These are phyloP conservation scores for Suhomyces prunicola DNA, from an alignment of 805 yeast species.

Conservation along the genomic window DNA sequence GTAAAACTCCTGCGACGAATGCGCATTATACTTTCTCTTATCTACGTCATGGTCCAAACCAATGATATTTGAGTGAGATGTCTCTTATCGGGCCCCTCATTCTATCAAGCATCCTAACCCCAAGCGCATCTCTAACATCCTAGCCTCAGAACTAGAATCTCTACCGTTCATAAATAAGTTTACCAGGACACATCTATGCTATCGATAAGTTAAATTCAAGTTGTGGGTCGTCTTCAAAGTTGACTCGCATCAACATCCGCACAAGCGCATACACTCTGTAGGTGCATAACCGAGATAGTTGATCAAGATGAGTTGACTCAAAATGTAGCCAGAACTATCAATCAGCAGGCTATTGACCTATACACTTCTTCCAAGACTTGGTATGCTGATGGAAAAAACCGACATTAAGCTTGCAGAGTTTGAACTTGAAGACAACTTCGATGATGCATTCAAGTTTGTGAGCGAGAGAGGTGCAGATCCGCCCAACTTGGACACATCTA, in stretches of 20 bases:
- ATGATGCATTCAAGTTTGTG: slow-evolving; percentile 21
- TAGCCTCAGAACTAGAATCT: neutral
- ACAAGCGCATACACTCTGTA: slow-evolving; percentile 1
- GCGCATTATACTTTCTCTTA: neutral
- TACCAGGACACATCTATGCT: neutral
- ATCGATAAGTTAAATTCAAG: neutral
- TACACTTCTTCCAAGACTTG: neutral
- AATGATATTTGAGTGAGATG: neutral
- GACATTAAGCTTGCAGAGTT: neutral
- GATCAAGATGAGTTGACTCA: neutral
- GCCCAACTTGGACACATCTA: neutral
- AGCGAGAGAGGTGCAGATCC: neutral
- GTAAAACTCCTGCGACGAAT: neutral
- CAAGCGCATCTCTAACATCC: neutral
- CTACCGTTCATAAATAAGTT: neutral
- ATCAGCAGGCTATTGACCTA: too few species aligned
- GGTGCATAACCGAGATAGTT: neutral
- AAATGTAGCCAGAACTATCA: neutral
- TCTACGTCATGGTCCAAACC: neutral
- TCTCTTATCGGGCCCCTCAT: neutral
- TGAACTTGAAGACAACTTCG: slow-evolving; percentile 7
- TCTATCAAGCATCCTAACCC: neutral
- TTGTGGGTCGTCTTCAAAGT: neutral
- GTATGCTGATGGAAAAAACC: neutral
- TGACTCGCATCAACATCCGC: neutral